These are phyloP conservation scores for Glycine tomentella DNA, from an alignment of 306 rosid genomes.

Conservation along the genomic window DNA sequence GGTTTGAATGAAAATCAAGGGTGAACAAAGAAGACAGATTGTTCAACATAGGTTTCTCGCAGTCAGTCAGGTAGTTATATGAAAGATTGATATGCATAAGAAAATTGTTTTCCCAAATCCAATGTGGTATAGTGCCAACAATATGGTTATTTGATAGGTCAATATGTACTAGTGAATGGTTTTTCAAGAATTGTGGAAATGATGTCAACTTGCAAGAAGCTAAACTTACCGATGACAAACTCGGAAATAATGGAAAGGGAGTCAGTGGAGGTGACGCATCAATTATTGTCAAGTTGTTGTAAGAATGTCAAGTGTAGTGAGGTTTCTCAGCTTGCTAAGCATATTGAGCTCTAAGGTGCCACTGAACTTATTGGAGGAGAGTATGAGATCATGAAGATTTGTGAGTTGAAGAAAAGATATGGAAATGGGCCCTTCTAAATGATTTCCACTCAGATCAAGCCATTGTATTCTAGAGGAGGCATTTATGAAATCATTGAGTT, in stretches of 20 bases:
- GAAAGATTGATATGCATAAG: slow-evolving; percentile 45
- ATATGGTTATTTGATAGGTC: slow-evolving; percentile 57
- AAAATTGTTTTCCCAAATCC: slow-evolving; percentile 49
- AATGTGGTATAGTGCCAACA: slow-evolving; percentile 49
- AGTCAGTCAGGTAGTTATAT: slow-evolving; percentile 14
- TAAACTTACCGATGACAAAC: no score
- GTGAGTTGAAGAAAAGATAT: background rate
- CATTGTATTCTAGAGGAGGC: background rate
- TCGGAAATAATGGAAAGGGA: no score
- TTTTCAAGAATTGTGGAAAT: no score
- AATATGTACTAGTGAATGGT: fast-evolving
- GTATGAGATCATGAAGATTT: background rate
- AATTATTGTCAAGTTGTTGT: slow-evolving; percentile 39
- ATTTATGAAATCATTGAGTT: background rate
- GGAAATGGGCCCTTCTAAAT: slow-evolving; percentile 51
- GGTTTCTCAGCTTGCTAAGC: slow-evolving; percentile 26
- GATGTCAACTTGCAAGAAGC: no score
- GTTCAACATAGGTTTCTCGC: background rate
- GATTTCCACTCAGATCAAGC: background rate
- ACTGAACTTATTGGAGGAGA: slow-evolving; percentile 52
- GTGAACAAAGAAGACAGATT: fast-evolving
- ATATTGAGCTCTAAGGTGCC: slow-evolving; percentile 1
- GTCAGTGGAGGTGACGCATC: no score
- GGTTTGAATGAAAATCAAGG: slow-evolving; percentile 53
- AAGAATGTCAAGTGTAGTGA: slow-evolving; percentile 52